Evolutionary conservation across 2,329 filamentous ascomycete genomes (phyloP).

Genomic region (Metarhizium brunneum): DNA sequence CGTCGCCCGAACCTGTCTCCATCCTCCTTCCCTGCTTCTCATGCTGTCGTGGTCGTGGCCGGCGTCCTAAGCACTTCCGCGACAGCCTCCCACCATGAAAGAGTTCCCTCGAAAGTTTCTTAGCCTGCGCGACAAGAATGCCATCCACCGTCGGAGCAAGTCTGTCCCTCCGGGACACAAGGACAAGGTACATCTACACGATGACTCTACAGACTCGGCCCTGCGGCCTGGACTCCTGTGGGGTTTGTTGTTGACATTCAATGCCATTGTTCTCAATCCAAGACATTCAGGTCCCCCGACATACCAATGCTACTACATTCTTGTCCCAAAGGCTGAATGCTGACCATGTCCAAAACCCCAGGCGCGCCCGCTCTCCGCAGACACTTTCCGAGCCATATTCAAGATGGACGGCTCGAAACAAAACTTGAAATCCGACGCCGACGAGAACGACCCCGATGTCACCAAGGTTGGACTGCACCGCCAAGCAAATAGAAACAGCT

Average conservation of each 20-base stretch:
- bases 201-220: conserved; percentile 5
- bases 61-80: not conserved
- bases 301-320: not conserved
- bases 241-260: not conserved
- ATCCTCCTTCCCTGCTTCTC: not conserved
- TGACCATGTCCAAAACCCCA: conserved; percentile 15
- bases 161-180: conserved; percentile 40
- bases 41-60: not conserved
- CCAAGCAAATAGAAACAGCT: not conserved
- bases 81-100: conserved; percentile 35
- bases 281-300: not conserved
- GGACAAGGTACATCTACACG: conserved; percentile 35
- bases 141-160: conserved; percentile 42
- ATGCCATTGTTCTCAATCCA: not conserved
- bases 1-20: conserved; percentile 3
- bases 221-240: not conserved
- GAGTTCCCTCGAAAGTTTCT: conserved; percentile 56
- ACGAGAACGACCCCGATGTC: conserved; percentile 19
- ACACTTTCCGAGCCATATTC: conserved; percentile 56
- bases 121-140: conserved; percentile 59
- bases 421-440: conserved; percentile 26
- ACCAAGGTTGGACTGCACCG: conserved; percentile 17
- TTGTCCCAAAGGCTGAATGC: not conserved
- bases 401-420: conserved; percentile 50
- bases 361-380: conserved; percentile 43